Conservation (phyloP, 78 protist species). For the Dictyostelium firmibasis region DNA sequence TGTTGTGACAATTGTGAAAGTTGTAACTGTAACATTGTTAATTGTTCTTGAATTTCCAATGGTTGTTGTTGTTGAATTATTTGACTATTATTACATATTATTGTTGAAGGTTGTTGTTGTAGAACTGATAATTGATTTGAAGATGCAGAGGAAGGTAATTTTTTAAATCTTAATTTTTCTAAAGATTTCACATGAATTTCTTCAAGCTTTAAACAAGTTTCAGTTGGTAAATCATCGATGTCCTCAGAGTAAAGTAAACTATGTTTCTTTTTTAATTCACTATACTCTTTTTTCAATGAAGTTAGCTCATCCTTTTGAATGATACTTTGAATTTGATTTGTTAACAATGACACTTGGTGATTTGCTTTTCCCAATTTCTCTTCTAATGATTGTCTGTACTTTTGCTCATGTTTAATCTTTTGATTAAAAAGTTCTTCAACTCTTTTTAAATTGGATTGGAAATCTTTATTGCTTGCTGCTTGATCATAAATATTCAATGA, state of each 20-base stretch:
- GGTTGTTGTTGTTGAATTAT: not conserved
- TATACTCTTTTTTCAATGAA: not conserved
- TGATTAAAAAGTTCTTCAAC: slow-evolving; percentile 33
- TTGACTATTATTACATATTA: not conserved
- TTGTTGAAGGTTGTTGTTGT: not conserved
- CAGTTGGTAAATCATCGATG: slow-evolving; percentile 25
- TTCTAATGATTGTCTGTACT: slow-evolving; percentile 12
- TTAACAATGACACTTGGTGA: not conserved
- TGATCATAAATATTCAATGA: not conserved
- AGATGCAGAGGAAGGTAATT: not conserved
- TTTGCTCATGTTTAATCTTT: slow-evolving; percentile 30
- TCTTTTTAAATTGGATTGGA: not conserved
- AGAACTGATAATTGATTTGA: not conserved
- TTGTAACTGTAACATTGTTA: not conserved
- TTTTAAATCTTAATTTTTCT: slow-evolving; percentile 34
- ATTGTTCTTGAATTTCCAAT: not conserved
- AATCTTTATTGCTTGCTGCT: not conserved
- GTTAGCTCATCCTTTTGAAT: not conserved
- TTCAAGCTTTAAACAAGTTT: slow-evolving; percentile 13
- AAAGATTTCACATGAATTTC: slow-evolving; percentile 30
- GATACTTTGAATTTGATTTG: slow-evolving; percentile 15
- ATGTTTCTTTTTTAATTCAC: slow-evolving; percentile 13
- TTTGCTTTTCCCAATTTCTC: slow-evolving; percentile 24
- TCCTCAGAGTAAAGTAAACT: not conserved
- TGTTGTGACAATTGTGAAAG: not conserved